Base-by-base conservation (phyloP, 2,329 filamentous ascomycete genomes). In the Phialocephala sp. region DNA sequence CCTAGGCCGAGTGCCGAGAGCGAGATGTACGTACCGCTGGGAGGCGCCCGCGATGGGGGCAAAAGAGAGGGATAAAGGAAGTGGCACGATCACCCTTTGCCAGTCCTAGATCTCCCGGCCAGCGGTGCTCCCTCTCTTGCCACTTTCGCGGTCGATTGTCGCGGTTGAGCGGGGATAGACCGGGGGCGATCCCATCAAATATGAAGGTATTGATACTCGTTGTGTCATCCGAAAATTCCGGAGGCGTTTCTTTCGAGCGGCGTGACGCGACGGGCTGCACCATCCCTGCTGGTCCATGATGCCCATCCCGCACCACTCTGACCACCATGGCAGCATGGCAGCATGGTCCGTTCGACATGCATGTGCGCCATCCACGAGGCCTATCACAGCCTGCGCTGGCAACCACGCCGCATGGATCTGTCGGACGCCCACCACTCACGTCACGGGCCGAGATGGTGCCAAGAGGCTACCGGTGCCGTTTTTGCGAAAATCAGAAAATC, bases 401-500 rank as follows among this genome's bases (percentile, higher is more conserved):
- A 6, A 6, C 45, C 45, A 50, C 45, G 4, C 9, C 4, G 50
- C 50, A 54, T 11, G 50, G 15, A 4, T 3, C 20, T 22, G 3
- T 35, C 24, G 27, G 18, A 35, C 50, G 50, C 22, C 24, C 18
- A 24, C 27, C 22, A 54, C 50, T 54, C 50, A 50, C 45, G 22
- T 54, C 50, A 32, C 50, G 12, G 8, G 50, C 50, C 50, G n/a
- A 54, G 6, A 54, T n/a, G 14, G 11, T 18, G 50, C 50, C 50
- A 54, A 54, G 50, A 27, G 50, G 50, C 50, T 54, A 54, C 24
- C 35, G 50, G 24, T 54, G 50, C 50, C 50, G 50, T 5, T 24
- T 52, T 54, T 54, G 50, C 27, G 50, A n/a, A 32, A 32, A 32
- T 54, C 50, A 5, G 8, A 14, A 11, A 18, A 41, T n/a, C n/a